Evolutionary conservation across 805 yeast species (phyloP), one percentile per base, ranked within the genome.

Genomic region (Candida silvatica): DNA sequence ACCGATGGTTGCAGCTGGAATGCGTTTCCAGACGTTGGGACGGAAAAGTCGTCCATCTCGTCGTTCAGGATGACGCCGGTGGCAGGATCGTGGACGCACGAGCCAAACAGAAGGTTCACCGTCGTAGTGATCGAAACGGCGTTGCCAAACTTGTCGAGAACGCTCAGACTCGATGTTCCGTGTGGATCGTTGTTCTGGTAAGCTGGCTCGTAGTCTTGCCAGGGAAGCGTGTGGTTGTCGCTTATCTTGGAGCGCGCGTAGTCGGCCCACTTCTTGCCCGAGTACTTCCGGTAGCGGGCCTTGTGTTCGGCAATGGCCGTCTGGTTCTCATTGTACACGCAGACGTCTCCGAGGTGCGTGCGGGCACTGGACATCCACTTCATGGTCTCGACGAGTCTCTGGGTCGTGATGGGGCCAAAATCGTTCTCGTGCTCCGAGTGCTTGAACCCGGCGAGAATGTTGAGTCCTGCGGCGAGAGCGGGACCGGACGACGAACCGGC

Each of bases 21-120:
- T 12, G 86, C 80, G 56, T 90, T 90, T 14, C 71, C 64, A 6
- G 67, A 61, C 12, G 71, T 64, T 1, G 92, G 87, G 22, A 73
- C 64, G 6, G 95, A 80, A 50, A 90, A 90, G 53, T 90, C 97
- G 56, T 90, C 97, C 96, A 90, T 88, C 56, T 90, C 86, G 46
- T 85, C 77, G 59, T 90, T 90, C 49, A 90, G 59, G 7, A 90
- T 68, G 6, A 90, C 62, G 2, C 97, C 97, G 0, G 97, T 88
- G 2, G 40, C 54, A 2, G 80, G 77, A 53, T 90, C 97, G 52
- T 80, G 82, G 5, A 90, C 80, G 46, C 76, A 52, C 9, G 92
- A 77, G 1, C 98, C 98, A 59, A 87, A 90, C 27, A 74, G 53
- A 35, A 87, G 59, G 52, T 90, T 90, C 7, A 90, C 77, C 0